A percentile compares a stretch with the other conserved stretches of the same genome.
These are phyloP conservation scores for Heliosperma pusillum DNA, from an alignment of 148 eudicot species.

Conservation along the genomic window DNA sequence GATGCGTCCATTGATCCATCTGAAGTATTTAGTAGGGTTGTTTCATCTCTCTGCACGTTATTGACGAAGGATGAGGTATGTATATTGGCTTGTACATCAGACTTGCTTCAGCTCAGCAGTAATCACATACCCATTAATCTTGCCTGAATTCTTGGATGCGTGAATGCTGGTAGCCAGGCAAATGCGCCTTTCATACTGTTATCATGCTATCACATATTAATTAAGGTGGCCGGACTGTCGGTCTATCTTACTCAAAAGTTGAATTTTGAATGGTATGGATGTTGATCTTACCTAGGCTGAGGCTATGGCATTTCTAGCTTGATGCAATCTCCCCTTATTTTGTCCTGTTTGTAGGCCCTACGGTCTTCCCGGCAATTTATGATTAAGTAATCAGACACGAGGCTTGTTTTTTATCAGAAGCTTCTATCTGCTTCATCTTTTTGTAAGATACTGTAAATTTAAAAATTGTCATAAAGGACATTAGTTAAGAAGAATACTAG, in stretches of 20 bases:
- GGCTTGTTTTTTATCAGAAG: not conserved
- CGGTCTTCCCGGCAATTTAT: not conserved
- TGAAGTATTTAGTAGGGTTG: conserved; percentile 88
- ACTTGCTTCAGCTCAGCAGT: not conserved
- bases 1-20: conserved; percentile 98
- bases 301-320: not conserved
- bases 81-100: not conserved
- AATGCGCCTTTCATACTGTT: not conserved
- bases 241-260: not conserved
- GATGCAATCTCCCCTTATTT: not conserved
- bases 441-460: not conserved
- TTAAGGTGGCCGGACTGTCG: not conserved
- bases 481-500: not conserved
- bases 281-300: not conserved
- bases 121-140: not conserved
- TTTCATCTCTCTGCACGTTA: conserved; percentile 73
- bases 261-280: not conserved
- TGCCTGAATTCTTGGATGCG: no score
- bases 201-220: not conserved
- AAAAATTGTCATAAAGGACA: not conserved
- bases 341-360: not conserved
- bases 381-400: not conserved
- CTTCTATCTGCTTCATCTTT: not conserved
- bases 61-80: conserved; percentile 82
- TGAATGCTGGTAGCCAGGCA: no score